Evolutionary conservation across 495 filamentous ascomycete species (phyloP).

Genomic region (Oidiodendron maius): DNA sequence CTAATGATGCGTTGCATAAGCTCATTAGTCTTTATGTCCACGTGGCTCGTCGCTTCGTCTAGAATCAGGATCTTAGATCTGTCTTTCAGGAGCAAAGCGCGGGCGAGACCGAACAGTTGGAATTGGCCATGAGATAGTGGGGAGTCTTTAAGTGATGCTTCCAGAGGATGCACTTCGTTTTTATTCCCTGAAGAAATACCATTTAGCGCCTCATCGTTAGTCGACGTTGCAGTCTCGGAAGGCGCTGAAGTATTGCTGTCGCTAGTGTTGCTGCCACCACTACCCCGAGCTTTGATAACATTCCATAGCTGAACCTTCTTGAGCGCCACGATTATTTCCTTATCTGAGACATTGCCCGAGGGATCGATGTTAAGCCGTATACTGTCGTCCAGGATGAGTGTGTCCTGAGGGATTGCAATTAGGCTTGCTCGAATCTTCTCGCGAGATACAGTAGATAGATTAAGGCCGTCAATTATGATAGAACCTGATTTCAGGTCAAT

Average conservation of each 20-base stretch:
- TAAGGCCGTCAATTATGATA: conserved; percentile 29
- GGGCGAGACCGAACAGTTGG: conserved; percentile 45
- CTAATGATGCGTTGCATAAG: conserved; percentile 52
- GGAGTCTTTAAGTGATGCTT: conserved; percentile 22
- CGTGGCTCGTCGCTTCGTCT: conserved; percentile 29
- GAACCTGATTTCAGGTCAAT: conserved; percentile 6
- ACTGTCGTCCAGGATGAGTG: conserved; percentile 50
- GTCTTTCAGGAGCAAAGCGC: conserved; percentile 1
- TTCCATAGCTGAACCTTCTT: conserved; percentile 13
- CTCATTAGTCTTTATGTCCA: conserved; percentile 50
- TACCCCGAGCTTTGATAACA: conserved; percentile 25
- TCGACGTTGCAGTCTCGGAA: not conserved
- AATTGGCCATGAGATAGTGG: conserved; percentile 54
- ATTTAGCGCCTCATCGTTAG: not conserved
- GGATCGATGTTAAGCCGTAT: conserved; percentile 51
- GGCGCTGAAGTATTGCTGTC: not conserved
- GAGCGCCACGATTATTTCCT: conserved; percentile 6
- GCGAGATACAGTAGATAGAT: conserved; percentile 24
- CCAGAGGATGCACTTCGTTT: not conserved
- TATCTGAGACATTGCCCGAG: not conserved
- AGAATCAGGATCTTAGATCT: conserved; percentile 19
- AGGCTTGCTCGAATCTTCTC: conserved; percentile 14
- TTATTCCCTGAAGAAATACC: conserved; percentile 14
- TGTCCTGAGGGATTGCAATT: conserved; percentile 50
- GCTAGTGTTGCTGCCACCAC: conserved; percentile 24